Evolutionary conservation across 106 monocot species (phyloP).

Genomic region (Gastrodia elata): DNA sequence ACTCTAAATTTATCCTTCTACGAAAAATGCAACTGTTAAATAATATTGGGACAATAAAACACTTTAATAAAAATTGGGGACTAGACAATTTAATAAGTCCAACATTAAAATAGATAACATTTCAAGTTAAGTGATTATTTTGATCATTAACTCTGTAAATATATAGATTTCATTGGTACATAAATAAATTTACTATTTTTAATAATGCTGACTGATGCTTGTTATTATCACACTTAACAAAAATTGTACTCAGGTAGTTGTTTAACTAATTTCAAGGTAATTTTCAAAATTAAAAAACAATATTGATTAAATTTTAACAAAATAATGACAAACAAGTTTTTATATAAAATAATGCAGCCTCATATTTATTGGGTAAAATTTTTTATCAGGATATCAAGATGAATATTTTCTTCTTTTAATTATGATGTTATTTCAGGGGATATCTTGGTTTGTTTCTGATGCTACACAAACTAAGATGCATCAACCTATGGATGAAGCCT

Average conservation of each 20-base stretch:
- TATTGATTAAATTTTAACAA: not conserved
- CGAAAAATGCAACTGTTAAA: no score
- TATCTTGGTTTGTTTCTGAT: constrained; percentile 12
- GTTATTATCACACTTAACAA: not conserved
- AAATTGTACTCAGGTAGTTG: not conserved
- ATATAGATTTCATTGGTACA: no score
- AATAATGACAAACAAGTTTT: not conserved
- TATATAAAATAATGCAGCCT: not conserved
- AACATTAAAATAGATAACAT: no score
- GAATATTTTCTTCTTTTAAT: not conserved
- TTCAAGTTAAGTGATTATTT: no score
- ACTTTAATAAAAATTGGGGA: no score
- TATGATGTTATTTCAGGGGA: constrained; percentile 25
- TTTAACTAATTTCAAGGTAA: not conserved
- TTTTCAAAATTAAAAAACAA: not conserved
- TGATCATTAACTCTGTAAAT: no score
- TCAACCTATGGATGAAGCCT: constrained; percentile 22
- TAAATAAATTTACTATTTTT: no score
- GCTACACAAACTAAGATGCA: constrained; percentile 16
- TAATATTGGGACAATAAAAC: no score
- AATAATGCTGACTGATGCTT: not conserved
- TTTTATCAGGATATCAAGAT: no score
- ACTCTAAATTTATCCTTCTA: no score
- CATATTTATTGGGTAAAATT: not conserved
- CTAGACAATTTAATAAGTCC: no score